Base-by-base conservation (phyloP, 2,329 filamentous ascomycete species). In the Neonectria ditissima region DNA sequence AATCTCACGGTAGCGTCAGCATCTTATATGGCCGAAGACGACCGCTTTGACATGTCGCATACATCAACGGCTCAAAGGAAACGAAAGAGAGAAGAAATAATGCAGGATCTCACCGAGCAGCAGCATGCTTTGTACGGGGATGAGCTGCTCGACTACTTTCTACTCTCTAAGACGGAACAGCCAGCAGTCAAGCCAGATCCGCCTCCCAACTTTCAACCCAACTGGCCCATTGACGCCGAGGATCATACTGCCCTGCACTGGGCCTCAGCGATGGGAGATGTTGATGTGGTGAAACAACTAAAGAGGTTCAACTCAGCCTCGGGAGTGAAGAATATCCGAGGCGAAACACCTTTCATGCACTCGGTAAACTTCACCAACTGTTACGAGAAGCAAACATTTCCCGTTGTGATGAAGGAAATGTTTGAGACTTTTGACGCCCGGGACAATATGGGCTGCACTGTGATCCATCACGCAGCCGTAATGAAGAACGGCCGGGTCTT, bases 281-380 rank as follows among this genome's bases (percentile, higher is more conserved):
- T 97, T 30, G 92, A 95, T 52, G 92, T 98, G 16, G 93, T 97
- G 65, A 93, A 91, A 77, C 92, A 97, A 77, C 84, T 99, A 18
- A 91, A 96, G 71, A 86, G 89, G 43, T 93, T 94, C 65, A 91
- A 92, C 44, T 94, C 95, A 11, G 89, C 89, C 65, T 84, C 93
- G 16, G 87, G 89, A 30, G 89, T 90, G 3, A 86, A 91, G 57
- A 94, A 94, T 60, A 81, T 87, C 47, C 84, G 89, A 20, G 91
- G 91, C 61, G 95, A 98, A 79, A 98, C 96, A 0, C 95, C 96
- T 0, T 87, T 99, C 37, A 97, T 99, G 88, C 91, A 94, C 45
- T 92, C 93, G 6, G 94, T 98, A 59, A 88, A 97, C 75, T 99
- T 98, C 78, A 98, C 95, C 48, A 99, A 99, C 78, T 97, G 96